phyloP scores from a whole-genome alignment of 1,139 yeast species.

The Debaryomyces sp. region DNA sequence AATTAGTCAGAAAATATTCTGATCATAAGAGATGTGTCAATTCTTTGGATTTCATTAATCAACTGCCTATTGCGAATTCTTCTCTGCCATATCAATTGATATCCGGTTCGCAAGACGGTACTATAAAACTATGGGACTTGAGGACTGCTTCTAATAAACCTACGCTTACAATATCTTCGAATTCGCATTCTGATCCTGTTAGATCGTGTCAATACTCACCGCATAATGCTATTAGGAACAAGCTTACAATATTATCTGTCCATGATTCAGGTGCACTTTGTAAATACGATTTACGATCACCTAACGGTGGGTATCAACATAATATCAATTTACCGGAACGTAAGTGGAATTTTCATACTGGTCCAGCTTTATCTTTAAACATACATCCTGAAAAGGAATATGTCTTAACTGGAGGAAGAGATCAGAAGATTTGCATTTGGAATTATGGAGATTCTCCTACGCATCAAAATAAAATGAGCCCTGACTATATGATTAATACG shows the following conservation, averaged over 20 bases:
- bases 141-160: slow-evolving; percentile 56
- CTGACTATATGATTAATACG: slow-evolving; percentile 73
- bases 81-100: slow-evolving; percentile 60
- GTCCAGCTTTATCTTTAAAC: slow-evolving; percentile 84
- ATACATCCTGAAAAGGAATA: slow-evolving; percentile 88
- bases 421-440: slow-evolving; percentile 82
- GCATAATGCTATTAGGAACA: slow-evolving; percentile 38
- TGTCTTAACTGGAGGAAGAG: slow-evolving; percentile 91
- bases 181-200: slow-evolving; percentile 64
- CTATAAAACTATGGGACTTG: slow-evolving; percentile 86
- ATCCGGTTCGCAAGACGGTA: slow-evolving; percentile 92
- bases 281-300: slow-evolving; percentile 74
- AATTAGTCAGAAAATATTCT: slow-evolving; percentile 47
- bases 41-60: slow-evolving; percentile 62
- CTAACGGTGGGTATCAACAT: slow-evolving; percentile 15
- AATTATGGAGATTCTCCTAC: slow-evolving; percentile 47
- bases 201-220: slow-evolving; percentile 64
- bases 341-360: slow-evolving; percentile 85
- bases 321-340: slow-evolving; percentile 54
- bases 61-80: slow-evolving; percentile 28
- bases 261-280: slow-evolving; percentile 90
- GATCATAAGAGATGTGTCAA: slow-evolving; percentile 86
- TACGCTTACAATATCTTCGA: slow-evolving; percentile 42
- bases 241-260: slow-evolving; percentile 52
- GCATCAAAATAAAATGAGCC: slow-evolving; percentile 44